phyloP scores from a whole-genome alignment of 768 basidiomycete genomes.

The Lactarius psammicola region DNA sequence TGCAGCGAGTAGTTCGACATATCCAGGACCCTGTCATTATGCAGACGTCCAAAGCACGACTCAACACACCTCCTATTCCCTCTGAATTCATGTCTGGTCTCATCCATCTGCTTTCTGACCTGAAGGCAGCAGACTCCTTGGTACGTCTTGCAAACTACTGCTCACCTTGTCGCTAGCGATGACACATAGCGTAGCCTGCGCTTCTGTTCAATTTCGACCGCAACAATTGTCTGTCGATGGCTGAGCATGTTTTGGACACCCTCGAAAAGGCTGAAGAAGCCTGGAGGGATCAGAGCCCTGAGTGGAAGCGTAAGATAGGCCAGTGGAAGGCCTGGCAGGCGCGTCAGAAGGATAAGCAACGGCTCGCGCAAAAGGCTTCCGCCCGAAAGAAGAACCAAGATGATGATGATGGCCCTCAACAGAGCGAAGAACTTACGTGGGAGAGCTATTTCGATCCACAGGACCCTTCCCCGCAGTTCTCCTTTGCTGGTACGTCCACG shows the following conservation, averaged over 20 bases:
- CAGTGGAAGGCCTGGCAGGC: conserved; percentile 53
- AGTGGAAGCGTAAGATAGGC: conserved; percentile 51
- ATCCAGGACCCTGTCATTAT: conserved; percentile 43
- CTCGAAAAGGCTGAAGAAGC: conserved; percentile 46
- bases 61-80: conserved; percentile 38
- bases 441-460: conserved; percentile 56
- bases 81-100: conserved; percentile 44
- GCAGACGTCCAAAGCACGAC: conserved; percentile 27
- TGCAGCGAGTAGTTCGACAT: conserved; percentile 41
- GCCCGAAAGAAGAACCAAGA: conserved; percentile 41
- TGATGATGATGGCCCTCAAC: conserved; percentile 31
- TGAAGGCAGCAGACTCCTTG: conserved; percentile 52
- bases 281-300: conserved; percentile 48
- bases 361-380: conserved; percentile 41
- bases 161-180: neutral
- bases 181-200: conserved; percentile 47
- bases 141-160: conserved; percentile 39
- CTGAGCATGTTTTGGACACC: conserved; percentile 35
- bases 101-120: conserved; percentile 53
- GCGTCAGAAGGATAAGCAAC: conserved; percentile 48
- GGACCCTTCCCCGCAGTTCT: conserved; percentile 58
- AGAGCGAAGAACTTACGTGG: conserved; percentile 39
- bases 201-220: conserved; percentile 70
- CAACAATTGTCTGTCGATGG: conserved; percentile 55
- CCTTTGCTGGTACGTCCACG: conserved; percentile 49